A percentile compares a stretch with the other conserved stretches of the same genome.
These are phyloP conservation scores for Tuber brumale DNA, from an alignment of 495 filamentous ascomycete species.

Conservation along the genomic window DNA sequence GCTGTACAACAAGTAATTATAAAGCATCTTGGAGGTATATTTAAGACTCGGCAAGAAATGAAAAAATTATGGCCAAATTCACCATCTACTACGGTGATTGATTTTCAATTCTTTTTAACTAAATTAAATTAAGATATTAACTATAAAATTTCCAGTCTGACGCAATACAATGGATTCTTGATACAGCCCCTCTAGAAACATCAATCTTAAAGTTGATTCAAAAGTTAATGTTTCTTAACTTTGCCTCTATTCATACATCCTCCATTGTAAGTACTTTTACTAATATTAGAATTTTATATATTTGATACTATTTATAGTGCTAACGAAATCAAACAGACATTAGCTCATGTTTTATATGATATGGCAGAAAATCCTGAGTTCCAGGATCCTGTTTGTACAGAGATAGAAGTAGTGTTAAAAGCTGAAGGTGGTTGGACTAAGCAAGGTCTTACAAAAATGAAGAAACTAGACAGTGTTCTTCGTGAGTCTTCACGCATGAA, in stretches of 20 bases:
- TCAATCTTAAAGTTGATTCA: constrained; percentile 6
- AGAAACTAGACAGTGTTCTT: constrained; percentile 14
- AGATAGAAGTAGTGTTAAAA: constrained; percentile 46
- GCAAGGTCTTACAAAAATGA: constrained; percentile 10
- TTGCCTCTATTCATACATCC: constrained; percentile 43
- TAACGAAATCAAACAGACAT: not conserved
- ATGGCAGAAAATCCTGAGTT: constrained; percentile 49
- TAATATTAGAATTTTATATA: too few species aligned
- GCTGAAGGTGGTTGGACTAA: constrained; percentile 38
- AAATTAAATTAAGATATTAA: too few species aligned
- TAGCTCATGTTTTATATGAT: constrained; percentile 46
- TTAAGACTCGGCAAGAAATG: constrained; percentile 33
- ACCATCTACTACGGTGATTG: too few species aligned
- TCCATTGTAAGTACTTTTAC: too few species aligned
- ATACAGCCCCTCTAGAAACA: constrained; percentile 11
- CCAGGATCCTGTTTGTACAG: constrained; percentile 49
- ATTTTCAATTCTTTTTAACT: too few species aligned
- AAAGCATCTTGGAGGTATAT: constrained; percentile 31
- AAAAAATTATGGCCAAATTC: not conserved
- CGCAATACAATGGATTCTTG: constrained; percentile 42
- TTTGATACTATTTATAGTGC: not conserved
- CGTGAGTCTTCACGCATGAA: constrained; percentile 14
- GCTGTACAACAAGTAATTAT: not conserved
- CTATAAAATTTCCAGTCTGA: constrained; percentile 9
- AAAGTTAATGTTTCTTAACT: constrained; percentile 36